Conservation (phyloP, 2,329 filamentous ascomycete genomes). For the Plectosphaerella plurivora region DNA sequence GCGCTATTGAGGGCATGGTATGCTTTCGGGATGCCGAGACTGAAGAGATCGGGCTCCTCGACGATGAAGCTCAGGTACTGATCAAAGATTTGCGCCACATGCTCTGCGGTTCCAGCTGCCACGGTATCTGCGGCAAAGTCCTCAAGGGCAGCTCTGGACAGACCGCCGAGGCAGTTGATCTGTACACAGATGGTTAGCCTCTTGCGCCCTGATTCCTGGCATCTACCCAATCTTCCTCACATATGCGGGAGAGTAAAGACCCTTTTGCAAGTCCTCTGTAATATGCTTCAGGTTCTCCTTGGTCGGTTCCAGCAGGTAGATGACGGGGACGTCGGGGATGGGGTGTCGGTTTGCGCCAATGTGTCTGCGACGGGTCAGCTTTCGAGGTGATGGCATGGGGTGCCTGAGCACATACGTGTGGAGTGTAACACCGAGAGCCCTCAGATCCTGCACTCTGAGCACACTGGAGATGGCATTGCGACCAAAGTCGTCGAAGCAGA, state of each 20-base stretch:
- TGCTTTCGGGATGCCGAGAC: slow-evolving; percentile 81
- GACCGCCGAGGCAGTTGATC: slow-evolving; percentile 93
- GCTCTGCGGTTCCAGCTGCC: slow-evolving; percentile 76
- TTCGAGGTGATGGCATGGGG: not conserved
- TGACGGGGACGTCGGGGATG: slow-evolving; percentile 92
- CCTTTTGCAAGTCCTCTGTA: slow-evolving; percentile 78
- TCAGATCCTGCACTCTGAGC: slow-evolving; percentile 85
- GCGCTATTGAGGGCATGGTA: slow-evolving; percentile 97
- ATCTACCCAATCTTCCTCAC: not conserved
- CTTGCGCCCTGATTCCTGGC: too few species aligned
- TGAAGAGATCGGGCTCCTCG: slow-evolving; percentile 92
- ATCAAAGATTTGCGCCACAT: slow-evolving; percentile 89
- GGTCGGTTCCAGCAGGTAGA: slow-evolving; percentile 93
- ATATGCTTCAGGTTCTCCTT: slow-evolving; percentile 75
- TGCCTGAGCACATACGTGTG: slow-evolving; percentile 61
- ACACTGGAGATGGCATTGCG: slow-evolving; percentile 97
- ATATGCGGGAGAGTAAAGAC: slow-evolving; percentile 88
- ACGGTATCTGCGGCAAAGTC: slow-evolving; percentile 91
- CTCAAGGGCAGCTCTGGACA: slow-evolving; percentile 85
- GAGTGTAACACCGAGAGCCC: slow-evolving; percentile 93
- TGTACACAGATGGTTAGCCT: not conserved
- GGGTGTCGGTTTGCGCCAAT: slow-evolving; percentile 77
- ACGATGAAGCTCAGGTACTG: slow-evolving; percentile 98
- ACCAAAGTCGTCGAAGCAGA: slow-evolving; percentile 89
- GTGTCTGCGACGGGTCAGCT: slow-evolving; percentile 48